Conservation (phyloP, 192 early-diverging fungal species). For the Coemansia erecta region DNA sequence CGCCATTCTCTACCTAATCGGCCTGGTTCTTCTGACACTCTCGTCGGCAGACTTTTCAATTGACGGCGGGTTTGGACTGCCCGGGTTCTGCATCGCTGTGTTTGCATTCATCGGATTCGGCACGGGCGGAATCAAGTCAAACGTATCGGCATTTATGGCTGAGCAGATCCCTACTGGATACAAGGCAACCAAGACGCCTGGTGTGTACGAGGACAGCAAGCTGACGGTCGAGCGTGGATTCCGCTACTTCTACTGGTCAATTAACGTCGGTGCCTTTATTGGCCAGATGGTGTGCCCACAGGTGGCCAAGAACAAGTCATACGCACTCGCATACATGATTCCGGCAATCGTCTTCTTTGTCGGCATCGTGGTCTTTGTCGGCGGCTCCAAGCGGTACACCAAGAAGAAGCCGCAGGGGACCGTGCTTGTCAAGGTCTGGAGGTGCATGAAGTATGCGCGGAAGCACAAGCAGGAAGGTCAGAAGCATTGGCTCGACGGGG, state of each 20-base stretch:
- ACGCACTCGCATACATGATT: slow-evolving; percentile 59
- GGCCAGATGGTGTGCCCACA: slow-evolving; percentile 57
- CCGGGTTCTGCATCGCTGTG: slow-evolving; percentile 63
- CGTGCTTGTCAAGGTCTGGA: slow-evolving; percentile 51
- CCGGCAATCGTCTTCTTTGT: slow-evolving; percentile 58
- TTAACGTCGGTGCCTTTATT: slow-evolving; percentile 67
- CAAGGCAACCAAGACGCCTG: slow-evolving; percentile 23
- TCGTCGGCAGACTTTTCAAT: slow-evolving; percentile 61
- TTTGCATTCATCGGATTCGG: slow-evolving; percentile 64
- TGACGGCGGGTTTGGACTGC: slow-evolving; percentile 50
- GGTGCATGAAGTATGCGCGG: slow-evolving; percentile 44
- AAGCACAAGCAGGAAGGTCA: slow-evolving; percentile 13
- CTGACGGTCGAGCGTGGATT: slow-evolving; percentile 28
- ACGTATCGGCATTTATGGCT: slow-evolving; percentile 70
- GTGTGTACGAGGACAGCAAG: slow-evolving; percentile 27
- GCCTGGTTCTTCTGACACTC: slow-evolving; percentile 59
- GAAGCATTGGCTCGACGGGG: slow-evolving; percentile 39
- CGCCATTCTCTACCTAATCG: slow-evolving; percentile 58
- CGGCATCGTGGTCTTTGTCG: slow-evolving; percentile 52
- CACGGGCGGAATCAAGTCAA: slow-evolving; percentile 76
- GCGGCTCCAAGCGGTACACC: slow-evolving; percentile 55
- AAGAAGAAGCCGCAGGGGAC: slow-evolving; percentile 61
- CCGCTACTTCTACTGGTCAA: slow-evolving; percentile 55
- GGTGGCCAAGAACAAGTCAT: slow-evolving; percentile 60
- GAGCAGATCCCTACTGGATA: slow-evolving; percentile 56